Base-by-base conservation (phyloP, 179 eudicot species). In the Nepenthes alata region DNA sequence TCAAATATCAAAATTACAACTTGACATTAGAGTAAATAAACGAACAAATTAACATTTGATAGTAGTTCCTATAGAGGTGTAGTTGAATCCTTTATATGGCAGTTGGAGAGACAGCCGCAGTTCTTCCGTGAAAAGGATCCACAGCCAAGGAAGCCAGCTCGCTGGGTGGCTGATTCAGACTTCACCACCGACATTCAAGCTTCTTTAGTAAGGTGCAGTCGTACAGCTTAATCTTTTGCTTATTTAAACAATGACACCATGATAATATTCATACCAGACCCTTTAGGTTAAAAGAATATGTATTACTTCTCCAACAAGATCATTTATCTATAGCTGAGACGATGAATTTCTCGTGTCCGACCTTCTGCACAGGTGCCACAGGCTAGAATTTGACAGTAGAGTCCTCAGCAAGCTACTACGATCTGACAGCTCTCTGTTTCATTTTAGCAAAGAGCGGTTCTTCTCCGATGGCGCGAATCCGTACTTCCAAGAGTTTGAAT, bases 111-210 rank as follows among this genome's bases (percentile, higher is more conserved):
- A 0, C 82, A 74, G n/a, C 95, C 95, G 6, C 15, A 25, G 11
- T 89, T 84, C 63, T 74, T 25, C 53, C 65, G 47, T 13, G 96
- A 89, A 66, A 53, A 53, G 3, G 48, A 74, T 58, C 87, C 88
- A 0, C 74, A 72, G 44, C 95, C 96, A 3, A 66, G 75, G 60
- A 89, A 76, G 73, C 96, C 86, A 73, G 80, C 95, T 0, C 59
- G 63, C 35, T 89, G 96, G 96, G 74, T 74, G 6, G 62, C 57
- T 6, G 35, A 72, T 0, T 34, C 55, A 10, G 96, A 89, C 64
- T 89, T 89, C 51, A 89, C 95, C 0, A 53, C 61, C 5, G 71
- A 75, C 25, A 25, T 25, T 4, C 84, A 86, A 74, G 96, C 91
- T 66, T 65, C 71, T 11, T 47, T 51, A 15, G 53, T 51, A 62